These are phyloP conservation scores for Cercospora berteroae DNA, from an alignment of 2,329 filamentous ascomycete genomes.

Conservation along the genomic window DNA sequence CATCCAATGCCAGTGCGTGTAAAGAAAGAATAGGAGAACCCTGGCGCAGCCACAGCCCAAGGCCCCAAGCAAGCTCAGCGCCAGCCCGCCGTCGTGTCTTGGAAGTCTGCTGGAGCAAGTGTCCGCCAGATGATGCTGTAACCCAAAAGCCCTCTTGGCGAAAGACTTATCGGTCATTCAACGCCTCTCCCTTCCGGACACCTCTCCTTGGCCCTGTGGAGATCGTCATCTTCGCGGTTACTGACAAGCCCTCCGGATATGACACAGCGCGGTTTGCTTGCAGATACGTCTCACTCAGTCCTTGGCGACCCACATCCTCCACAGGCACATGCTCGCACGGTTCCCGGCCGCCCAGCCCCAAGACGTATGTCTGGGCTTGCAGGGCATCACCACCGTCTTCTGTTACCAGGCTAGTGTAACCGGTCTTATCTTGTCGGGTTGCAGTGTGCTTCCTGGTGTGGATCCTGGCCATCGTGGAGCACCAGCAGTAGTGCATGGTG, in stretches of 20 bases:
- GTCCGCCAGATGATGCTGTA: slow-evolving; percentile 1
- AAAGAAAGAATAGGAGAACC: neutral
- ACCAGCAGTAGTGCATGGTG: slow-evolving; percentile 13
- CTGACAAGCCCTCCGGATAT: slow-evolving; percentile 8
- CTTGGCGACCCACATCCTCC: slow-evolving; percentile 24
- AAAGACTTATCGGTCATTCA: slow-evolving; percentile 17
- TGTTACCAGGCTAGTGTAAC: slow-evolving; percentile 14
- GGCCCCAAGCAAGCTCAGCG: slow-evolving; percentile 3
- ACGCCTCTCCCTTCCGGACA: slow-evolving; percentile 14
- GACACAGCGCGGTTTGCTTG: slow-evolving; percentile 19
- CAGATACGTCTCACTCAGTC: slow-evolving; percentile 20
- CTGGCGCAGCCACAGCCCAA: neutral
- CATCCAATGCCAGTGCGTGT: neutral
- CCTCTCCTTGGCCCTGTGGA: slow-evolving; percentile 17
- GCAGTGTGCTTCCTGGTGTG: slow-evolving; percentile 9
- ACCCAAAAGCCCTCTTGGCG: slow-evolving; percentile 16
- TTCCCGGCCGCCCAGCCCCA: slow-evolving; percentile 10
- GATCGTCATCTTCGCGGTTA: slow-evolving; percentile 20
- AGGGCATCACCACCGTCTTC: slow-evolving; percentile 9
- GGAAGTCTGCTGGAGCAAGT: neutral
- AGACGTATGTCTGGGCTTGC: slow-evolving; percentile 5
- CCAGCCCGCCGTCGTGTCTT: slow-evolving; percentile 1
- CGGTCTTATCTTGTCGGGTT: slow-evolving; percentile 13
- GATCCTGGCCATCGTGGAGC: slow-evolving; percentile 12
- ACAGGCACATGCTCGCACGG: slow-evolving; percentile 23